A percentile compares a stretch with the other conserved stretches of the same genome.
phyloP scores from a whole-genome alignment of 768 basidiomycete species.

The Macrocybe gigantea region DNA sequence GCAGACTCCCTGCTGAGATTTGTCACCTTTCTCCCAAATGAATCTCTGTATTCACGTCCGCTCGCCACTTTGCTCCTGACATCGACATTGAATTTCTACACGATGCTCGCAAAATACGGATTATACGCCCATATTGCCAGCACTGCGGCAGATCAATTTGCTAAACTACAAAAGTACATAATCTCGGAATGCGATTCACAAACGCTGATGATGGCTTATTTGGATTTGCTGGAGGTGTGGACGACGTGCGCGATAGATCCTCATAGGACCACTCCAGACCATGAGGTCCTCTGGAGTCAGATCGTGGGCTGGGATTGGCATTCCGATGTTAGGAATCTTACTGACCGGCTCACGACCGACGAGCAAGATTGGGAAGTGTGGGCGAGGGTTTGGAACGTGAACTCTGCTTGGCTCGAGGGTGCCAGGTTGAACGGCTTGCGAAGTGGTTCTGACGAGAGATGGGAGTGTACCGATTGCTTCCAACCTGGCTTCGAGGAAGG shows the following conservation, averaged over 20 bases:
- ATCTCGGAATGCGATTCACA: constrained; percentile 30
- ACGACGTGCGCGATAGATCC: constrained; percentile 84
- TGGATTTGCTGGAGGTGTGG: constrained; percentile 64
- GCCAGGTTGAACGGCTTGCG: constrained; percentile 62
- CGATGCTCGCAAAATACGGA: constrained; percentile 69
- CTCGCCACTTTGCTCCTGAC: constrained; percentile 46
- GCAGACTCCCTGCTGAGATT: constrained; percentile 72
- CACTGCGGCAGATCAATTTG: constrained; percentile 53
- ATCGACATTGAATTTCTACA: constrained; percentile 49
- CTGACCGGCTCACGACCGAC: constrained; percentile 23
- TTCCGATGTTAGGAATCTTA: constrained; percentile 42
- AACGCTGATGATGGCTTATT: constrained; percentile 44
- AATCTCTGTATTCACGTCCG: constrained; percentile 24
- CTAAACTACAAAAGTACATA: constrained; percentile 42
- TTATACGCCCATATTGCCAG: constrained; percentile 66
- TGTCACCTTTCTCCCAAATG: constrained; percentile 47
- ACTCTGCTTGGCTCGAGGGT: constrained; percentile 74
- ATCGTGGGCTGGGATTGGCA: constrained; percentile 76
- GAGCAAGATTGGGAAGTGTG: constrained; percentile 30
- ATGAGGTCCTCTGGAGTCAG: constrained; percentile 90
- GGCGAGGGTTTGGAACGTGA: constrained; percentile 48
- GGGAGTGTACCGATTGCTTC: constrained; percentile 27
- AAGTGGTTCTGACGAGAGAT: constrained; percentile 61
- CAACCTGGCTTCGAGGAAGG: constrained; percentile 34
- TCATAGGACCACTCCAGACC: constrained; percentile 78